A percentile compares a stretch with the other conserved stretches of the same genome.
Conservation (phyloP, 495 filamentous ascomycete species). For the Clavariopsis aquatica region DNA sequence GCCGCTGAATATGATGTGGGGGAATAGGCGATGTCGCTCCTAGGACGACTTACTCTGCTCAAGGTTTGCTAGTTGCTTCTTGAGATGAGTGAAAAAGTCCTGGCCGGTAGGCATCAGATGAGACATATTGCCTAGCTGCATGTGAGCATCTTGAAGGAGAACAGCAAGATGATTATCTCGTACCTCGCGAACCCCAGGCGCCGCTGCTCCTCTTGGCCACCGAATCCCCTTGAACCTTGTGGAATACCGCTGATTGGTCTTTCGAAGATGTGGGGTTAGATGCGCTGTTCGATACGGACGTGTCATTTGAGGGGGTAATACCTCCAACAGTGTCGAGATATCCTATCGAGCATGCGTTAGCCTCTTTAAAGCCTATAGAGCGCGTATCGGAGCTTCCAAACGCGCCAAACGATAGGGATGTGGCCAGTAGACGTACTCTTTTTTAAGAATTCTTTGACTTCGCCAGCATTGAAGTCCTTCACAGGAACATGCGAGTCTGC, state of each 20-base stretch:
- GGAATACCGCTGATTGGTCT: slow-evolving; percentile 33
- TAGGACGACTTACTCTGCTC: slow-evolving; percentile 32
- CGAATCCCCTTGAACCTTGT: slow-evolving; percentile 38
- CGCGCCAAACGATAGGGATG: not conserved
- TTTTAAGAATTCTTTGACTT: slow-evolving; percentile 38
- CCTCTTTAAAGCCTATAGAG: not conserved
- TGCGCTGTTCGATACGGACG: not conserved
- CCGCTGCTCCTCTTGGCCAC: slow-evolving; percentile 34
- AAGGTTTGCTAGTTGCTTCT: slow-evolving; percentile 25
- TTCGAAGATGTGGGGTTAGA: slow-evolving; percentile 11
- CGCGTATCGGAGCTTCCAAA: not conserved
- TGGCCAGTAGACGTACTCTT: slow-evolving; percentile 30
- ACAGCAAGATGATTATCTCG: not conserved
- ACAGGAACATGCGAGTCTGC: slow-evolving; percentile 33
- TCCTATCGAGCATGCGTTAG: slow-evolving; percentile 13
- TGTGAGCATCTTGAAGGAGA: not conserved
- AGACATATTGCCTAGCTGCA: slow-evolving; percentile 28
- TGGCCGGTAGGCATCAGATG: slow-evolving; percentile 37
- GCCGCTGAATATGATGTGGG: slow-evolving; percentile 28
- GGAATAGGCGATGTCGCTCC: not conserved
- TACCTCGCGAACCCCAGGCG: slow-evolving; percentile 36
- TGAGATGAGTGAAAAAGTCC: slow-evolving; percentile 37
- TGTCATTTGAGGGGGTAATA: slow-evolving; percentile 5
- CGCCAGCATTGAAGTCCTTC: slow-evolving; percentile 34
- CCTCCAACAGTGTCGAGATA: slow-evolving; percentile 27